phyloP scores from a whole-genome alignment of 1,139 yeast genomes.

The Hanseniaspora sp. region DNA sequence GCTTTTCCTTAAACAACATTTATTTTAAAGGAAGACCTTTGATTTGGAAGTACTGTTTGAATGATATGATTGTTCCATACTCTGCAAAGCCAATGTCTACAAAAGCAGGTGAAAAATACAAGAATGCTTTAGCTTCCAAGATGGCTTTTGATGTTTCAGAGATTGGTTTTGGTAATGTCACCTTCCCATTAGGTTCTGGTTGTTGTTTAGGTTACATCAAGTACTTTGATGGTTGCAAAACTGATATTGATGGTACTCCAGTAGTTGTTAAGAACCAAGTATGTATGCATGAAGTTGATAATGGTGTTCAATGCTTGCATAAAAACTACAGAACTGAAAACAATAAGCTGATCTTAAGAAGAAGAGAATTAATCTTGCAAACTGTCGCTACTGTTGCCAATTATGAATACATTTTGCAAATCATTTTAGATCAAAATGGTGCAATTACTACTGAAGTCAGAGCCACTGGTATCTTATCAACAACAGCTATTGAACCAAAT shows the following conservation, averaged over 20 bases:
- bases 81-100: constrained; percentile 48
- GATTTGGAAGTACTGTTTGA: constrained; percentile 65
- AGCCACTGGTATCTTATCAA: constrained; percentile 77
- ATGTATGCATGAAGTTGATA: constrained; percentile 85
- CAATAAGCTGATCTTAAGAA: constrained; percentile 62
- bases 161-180: constrained; percentile 76
- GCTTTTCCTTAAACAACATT: constrained; percentile 67
- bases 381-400: constrained; percentile 84
- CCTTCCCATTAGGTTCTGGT: constrained; percentile 64
- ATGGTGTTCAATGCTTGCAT: constrained; percentile 72
- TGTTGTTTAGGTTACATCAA: constrained; percentile 83
- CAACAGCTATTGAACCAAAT: constrained; percentile 74
- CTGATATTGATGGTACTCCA: constrained; percentile 56
- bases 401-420: constrained; percentile 72
- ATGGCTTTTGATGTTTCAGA: constrained; percentile 90
- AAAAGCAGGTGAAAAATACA: constrained; percentile 20
- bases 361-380: constrained; percentile 76
- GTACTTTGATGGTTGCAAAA: constrained; percentile 58
- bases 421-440: constrained; percentile 74
- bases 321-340: constrained; percentile 67
- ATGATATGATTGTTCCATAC: constrained; percentile 89
- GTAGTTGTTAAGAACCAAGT: constrained; percentile 58
- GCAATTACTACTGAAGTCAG: constrained; percentile 72
- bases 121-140: constrained; percentile 83
- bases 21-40: constrained; percentile 71